These are phyloP conservation scores for Mycosphaerella sp. DNA, from an alignment of 2,329 filamentous ascomycete genomes.

Conservation along the genomic window DNA sequence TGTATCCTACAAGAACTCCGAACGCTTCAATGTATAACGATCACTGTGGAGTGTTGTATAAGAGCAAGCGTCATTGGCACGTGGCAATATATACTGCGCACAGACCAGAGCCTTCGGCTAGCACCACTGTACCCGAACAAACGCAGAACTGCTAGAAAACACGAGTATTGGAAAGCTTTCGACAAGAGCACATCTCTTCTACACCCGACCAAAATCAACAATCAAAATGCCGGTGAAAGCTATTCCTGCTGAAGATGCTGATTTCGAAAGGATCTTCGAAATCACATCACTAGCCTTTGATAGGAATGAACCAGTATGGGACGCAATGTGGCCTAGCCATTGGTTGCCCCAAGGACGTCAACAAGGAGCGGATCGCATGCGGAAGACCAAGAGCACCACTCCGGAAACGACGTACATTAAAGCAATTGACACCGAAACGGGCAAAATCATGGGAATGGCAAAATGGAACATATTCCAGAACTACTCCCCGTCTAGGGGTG, in stretches of 20 bases:
- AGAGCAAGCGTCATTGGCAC: too few relatives aligned
- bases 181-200: background rate
- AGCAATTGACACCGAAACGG: constrained; percentile 26
- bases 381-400: constrained; percentile 18
- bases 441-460: constrained; percentile 30
- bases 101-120: too few relatives aligned
- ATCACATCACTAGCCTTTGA: constrained; percentile 28
- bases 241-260: constrained; percentile 25
- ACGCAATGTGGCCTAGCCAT: constrained; percentile 27
- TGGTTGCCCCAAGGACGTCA: constrained; percentile 24
- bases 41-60: too few relatives aligned
- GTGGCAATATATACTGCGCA: too few relatives aligned
- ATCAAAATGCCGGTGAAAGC: constrained; percentile 3
- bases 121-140: background rate
- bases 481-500: background rate
- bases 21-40: too few relatives aligned
- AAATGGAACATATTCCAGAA: constrained; percentile 30
- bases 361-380: constrained; percentile 25
- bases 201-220: background rate
- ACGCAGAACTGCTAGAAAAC: background rate
- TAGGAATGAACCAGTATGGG: constrained; percentile 28
- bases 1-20: too few relatives aligned
- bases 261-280: constrained; percentile 30
- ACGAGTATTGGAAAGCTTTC: background rate
- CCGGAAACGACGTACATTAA: constrained; percentile 28